A percentile compares a stretch with the other conserved stretches of the same genome.
These are phyloP conservation scores for Dioscorea alata DNA, from an alignment of 106 monocot genomes.

Conservation along the genomic window DNA sequence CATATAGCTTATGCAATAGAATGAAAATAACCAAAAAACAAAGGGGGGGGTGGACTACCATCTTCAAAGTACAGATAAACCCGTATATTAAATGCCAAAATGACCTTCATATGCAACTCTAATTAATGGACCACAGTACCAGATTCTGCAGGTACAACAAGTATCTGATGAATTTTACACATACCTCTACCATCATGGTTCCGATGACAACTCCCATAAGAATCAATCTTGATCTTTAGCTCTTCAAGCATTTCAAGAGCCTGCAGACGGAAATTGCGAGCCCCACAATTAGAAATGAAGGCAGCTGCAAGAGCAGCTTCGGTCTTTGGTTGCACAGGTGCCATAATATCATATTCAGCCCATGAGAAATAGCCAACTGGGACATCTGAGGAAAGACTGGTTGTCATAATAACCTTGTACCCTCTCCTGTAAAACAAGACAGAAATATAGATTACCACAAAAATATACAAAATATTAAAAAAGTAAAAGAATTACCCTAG, in stretches of 20 bases:
- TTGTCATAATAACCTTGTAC: slow-evolving; percentile 76
- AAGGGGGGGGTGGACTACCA: too few species aligned
- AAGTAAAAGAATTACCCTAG: too few species aligned
- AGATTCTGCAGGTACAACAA: too few species aligned
- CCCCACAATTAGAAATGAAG: slow-evolving; percentile 90
- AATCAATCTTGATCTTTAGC: slow-evolving; percentile 58
- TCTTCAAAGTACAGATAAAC: too few species aligned
- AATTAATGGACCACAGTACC: too few species aligned
- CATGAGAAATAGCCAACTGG: slow-evolving; percentile 94
- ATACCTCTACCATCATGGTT: slow-evolving; percentile 69
- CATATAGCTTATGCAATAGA: too few species aligned
- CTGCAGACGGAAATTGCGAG: slow-evolving; percentile 70
- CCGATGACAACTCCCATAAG: slow-evolving; percentile 80
- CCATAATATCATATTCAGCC: slow-evolving; percentile 96
- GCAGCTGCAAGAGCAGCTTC: slow-evolving; percentile 80
- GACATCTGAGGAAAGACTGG: slow-evolving; percentile 88
- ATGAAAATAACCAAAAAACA: too few species aligned
- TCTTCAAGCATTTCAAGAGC: slow-evolving; percentile 67
- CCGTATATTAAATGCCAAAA: too few species aligned
- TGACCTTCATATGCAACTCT: too few species aligned
- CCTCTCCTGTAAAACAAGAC: slow-evolving; percentile 55
- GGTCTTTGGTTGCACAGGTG: slow-evolving; percentile 62
- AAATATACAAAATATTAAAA: not conserved
- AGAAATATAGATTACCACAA: not conserved
- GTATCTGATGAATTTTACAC: slow-evolving; percentile 2